Conservation (phyloP, 371 early-diverging fungal species). For the Furculomyces boomerangus region DNA sequence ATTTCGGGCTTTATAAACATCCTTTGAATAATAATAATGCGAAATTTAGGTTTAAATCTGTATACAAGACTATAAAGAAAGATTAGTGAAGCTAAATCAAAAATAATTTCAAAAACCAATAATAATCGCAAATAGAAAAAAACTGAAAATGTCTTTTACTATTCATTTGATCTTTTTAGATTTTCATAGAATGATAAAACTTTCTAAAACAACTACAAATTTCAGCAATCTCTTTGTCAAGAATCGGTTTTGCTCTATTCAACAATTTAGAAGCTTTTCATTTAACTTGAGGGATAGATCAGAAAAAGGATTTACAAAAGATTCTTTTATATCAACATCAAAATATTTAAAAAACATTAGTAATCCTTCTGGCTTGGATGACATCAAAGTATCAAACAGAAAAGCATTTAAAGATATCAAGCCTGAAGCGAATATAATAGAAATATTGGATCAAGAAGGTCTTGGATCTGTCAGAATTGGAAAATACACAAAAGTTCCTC, state of each 20-base stretch:
- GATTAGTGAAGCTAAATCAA: background rate
- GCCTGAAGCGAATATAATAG: conserved; percentile 13
- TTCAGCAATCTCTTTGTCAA: no score
- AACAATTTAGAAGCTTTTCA: background rate
- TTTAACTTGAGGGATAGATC: background rate
- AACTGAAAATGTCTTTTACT: background rate
- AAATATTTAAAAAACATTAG: background rate
- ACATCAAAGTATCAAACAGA: conserved; percentile 8
- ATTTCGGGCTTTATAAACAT: background rate
- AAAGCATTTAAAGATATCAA: conserved; percentile 16
- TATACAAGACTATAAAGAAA: background rate
- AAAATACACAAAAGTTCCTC: background rate
- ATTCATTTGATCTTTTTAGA: background rate
- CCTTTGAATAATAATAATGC: no score
- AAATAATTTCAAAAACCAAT: background rate
- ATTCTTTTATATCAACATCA: background rate
- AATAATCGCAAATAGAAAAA: background rate
- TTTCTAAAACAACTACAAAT: background rate
- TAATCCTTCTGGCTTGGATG: background rate
- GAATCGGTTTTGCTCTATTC: background rate
- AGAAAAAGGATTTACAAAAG: background rate
- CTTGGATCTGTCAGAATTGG: background rate
- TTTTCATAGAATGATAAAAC: background rate
- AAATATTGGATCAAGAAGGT: conserved; percentile 4
- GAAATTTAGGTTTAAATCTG: background rate